Percentiles rank a stretch among this genome's conserved stretches.
phyloP scores from a whole-genome alignment of 805 yeast species.

The Soucietia sequanensis region DNA sequence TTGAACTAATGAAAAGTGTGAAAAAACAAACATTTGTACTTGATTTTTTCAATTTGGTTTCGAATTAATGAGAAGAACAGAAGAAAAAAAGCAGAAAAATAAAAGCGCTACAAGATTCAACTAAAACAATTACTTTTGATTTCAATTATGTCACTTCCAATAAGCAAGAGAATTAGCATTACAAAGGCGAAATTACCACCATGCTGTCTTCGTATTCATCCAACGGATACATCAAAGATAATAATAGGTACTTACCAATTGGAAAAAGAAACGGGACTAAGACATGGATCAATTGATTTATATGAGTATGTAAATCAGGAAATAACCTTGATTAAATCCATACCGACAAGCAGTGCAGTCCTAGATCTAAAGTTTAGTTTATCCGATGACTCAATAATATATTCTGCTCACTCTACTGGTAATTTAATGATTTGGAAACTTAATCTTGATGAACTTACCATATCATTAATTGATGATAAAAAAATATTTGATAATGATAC shows the following conservation, averaged over 20 bases:
- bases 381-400: slow-evolving; percentile 44
- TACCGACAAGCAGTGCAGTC: slow-evolving; percentile 57
- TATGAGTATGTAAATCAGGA: slow-evolving; percentile 23
- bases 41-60: too few species aligned
- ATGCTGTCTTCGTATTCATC: slow-evolving; percentile 69
- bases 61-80: too few species aligned
- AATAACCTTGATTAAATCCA: slow-evolving; percentile 16
- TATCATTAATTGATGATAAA: slow-evolving; percentile 16
- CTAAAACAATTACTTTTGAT: too few species aligned
- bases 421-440: slow-evolving; percentile 60
- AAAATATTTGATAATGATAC: slow-evolving; percentile 48
- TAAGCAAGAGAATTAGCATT: slow-evolving; percentile 20
- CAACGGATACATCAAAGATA: slow-evolving; percentile 45
- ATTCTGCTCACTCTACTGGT: slow-evolving; percentile 82
- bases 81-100: too few species aligned
- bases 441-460: slow-evolving; percentile 15
- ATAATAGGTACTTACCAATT: slow-evolving; percentile 81
- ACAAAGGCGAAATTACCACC: slow-evolving; percentile 68
- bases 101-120: too few species aligned
- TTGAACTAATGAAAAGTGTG: too few species aligned
- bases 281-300: slow-evolving; percentile 63
- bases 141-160: too few species aligned
- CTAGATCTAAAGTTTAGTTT: slow-evolving; percentile 75
- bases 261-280: slow-evolving; percentile 48
- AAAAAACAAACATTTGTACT: too few species aligned